Conservation (phyloP, 805 yeast species). For the Candida oleophila region DNA sequence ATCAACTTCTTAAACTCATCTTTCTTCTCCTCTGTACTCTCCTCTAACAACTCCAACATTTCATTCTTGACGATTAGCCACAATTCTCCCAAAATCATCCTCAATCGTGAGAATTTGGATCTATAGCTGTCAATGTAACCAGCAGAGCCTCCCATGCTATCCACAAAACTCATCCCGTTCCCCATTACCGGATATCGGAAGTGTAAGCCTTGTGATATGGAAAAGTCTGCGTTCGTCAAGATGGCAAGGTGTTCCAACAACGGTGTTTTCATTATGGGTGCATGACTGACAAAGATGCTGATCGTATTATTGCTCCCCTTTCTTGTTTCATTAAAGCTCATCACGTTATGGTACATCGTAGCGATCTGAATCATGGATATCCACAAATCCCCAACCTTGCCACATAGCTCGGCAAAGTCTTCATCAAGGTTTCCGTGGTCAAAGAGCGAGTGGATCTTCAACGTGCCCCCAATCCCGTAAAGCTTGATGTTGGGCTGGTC, state of each 20-base stretch:
- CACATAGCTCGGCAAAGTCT: conserved; percentile 15
- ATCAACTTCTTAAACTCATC: conserved; percentile 45
- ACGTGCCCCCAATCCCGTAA: conserved; percentile 72
- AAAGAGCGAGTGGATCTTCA: conserved; percentile 64
- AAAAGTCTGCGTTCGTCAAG: conserved; percentile 66
- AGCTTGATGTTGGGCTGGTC: conserved; percentile 47
- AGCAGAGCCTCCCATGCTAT: conserved; percentile 36
- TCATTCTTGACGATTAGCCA: conserved; percentile 62
- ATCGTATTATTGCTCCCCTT: conserved; percentile 39
- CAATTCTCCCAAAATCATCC: conserved; percentile 59
- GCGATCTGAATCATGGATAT: conserved; percentile 70
- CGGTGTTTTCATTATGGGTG: conserved; percentile 71
- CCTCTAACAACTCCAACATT: conserved; percentile 36
- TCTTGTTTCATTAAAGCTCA: conserved; percentile 9
- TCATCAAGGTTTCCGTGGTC: conserved; percentile 35
- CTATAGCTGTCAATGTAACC: conserved; percentile 57
- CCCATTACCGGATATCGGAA: conserved; percentile 68
- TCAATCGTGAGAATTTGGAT: conserved; percentile 58
- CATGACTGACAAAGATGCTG: conserved; percentile 63
- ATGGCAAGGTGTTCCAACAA: conserved; percentile 66
- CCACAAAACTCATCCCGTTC: conserved; percentile 66
- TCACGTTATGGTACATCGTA: conserved; percentile 39
- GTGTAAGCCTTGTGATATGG: conserved; percentile 71
- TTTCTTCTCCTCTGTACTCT: neutral
- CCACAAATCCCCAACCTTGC: conserved; percentile 64